Evolutionary conservation across 345 rosid genomes (phyloP).

Genomic region (Populus pruinosa): DNA sequence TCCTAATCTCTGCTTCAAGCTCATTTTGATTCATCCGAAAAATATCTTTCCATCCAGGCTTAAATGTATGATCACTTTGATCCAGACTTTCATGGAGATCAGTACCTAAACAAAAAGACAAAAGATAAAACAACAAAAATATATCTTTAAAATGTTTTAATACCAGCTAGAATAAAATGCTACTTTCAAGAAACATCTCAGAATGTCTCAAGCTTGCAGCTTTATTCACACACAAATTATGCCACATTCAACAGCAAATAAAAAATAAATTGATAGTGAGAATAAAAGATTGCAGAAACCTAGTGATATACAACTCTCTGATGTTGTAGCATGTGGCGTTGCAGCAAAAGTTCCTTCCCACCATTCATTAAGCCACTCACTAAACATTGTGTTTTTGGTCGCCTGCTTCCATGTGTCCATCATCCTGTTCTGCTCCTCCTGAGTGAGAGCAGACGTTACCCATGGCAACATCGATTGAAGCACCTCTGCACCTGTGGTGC

Average conservation of each 20-base stretch:
- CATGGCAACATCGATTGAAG: conserved; percentile 66
- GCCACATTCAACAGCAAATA: not conserved
- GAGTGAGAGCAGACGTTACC: conserved; percentile 64
- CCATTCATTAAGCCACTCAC: conserved; percentile 67
- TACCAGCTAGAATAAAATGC: not conserved
- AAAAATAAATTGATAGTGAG: not conserved
- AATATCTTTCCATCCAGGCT: conserved; percentile 68
- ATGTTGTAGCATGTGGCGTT: conserved; percentile 27
- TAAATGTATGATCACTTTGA: conserved; percentile 45
- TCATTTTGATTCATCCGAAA: conserved; percentile 74
- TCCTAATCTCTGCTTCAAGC: conserved; percentile 59
- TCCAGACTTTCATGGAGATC: conserved; percentile 44
- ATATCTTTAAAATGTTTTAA: conserved; percentile 15
- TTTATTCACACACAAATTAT: not conserved
- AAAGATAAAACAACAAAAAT: not conserved
- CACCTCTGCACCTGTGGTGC: conserved; percentile 64
- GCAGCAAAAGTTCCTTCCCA: conserved; percentile 42
- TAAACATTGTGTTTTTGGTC: conserved; percentile 59
- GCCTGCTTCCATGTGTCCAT: conserved; percentile 69
- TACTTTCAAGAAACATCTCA: conserved; percentile 6
- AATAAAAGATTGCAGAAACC: conserved; percentile 22
- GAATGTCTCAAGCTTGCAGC: conserved; percentile 9
- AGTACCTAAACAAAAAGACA: conserved; percentile 24
- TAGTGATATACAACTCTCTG: conserved; percentile 45
- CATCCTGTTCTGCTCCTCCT: conserved; percentile 60